Base-by-base conservation (phyloP, 1,139 yeast species). In the Casaregolazyma lundiana region DNA sequence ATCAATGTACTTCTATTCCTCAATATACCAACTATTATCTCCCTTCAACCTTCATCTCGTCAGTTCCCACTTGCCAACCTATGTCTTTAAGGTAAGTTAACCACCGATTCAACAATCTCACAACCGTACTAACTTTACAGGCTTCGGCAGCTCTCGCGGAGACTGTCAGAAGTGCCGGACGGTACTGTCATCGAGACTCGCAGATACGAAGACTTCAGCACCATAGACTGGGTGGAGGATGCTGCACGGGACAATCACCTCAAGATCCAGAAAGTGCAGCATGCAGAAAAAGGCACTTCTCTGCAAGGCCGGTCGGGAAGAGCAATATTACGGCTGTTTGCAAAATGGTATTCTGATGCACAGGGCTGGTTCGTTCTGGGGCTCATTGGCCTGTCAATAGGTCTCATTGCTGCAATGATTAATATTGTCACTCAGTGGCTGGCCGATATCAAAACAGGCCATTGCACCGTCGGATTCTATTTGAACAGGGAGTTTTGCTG, bases 381-480 rank as follows among this genome's bases (percentile, higher is more conserved):
- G 0, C 56, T 75, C 1, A 85, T 87, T 57, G 98, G 97, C 0
- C 62, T 84, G 0, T 56, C 73, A 2, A 84, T 90, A 45, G 98
- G 98, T 1, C 58, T 77, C 2, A 81, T 89, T 43, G 97, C 98
- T 0, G 95, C 88, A 0, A 72, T 77, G 22, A 68, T 92, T 48
- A 89, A 87, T 57, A 77, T 90, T 26, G 74, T 88, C 19, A 88
- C 97, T 0, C 90, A 89, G 46, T 87, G 92, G 77, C 68, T 92
- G n/a, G 82, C 90, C 3, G 84, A 84, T 60, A 65, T 89, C 52
- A 78, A 88, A 53, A 69, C 77, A 1, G 98, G 98, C 0, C 79
- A 82, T 62, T 92, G 97, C 65, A 63, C 77, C 1, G 66, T 74
- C 18, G 80, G 81, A 34, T 78, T 89, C 62, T 81, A 89, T 56